Evolutionary conservation across 1,284 basidiomycete species (phyloP), one percentile per base, ranked within the genome.

Genomic region (Sparassis latifolia): DNA sequence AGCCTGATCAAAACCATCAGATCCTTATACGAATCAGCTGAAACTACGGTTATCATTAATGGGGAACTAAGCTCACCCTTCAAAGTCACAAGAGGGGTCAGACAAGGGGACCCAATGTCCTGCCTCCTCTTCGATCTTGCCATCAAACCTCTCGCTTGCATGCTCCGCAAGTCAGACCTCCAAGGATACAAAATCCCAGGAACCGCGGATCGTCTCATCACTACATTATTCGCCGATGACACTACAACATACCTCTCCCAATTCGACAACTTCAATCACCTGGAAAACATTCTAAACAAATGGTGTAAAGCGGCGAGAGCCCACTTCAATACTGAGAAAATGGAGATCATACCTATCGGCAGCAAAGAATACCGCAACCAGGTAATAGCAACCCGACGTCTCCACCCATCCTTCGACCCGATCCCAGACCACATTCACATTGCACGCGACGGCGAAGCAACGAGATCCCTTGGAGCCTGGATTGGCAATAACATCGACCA

Each of bases 21-120:
- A n/a, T n/a, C 42, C 2, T 52, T 69, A 27, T 69, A 69, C 43
- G 48, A 44, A 4, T n/a, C 31, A 0, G 67, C 68, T 0, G 6
- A 55, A 5, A 63, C 62, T 0, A 5, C 33, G 0, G 60, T 66
- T 0, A 58, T 64, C 5, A 46, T 70, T 1, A 70, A 70, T 33
- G 62, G 65, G 1, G 47, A 47, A 0, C 33, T 52, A 3, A 64
- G 64, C 48, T 29, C 2, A 12, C 44, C 51, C 0, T 67, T 56
- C 47, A 33, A 33, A 10, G 50, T 69, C 0, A 55, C 46, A 0
- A 30, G 64, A 37, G 67, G 67, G 0, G 66, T 68, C 0, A 37
- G 69, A 0, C 67, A 70, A 52, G 68, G 67, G 0, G 67, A 69
- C 56, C 67, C 67, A 0, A 50, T 58, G 5, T 75, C 70, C 0